Evolutionary conservation across 2,329 filamentous ascomycete genomes (phyloP).

Genomic region (Emergomyces orientalis): DNA sequence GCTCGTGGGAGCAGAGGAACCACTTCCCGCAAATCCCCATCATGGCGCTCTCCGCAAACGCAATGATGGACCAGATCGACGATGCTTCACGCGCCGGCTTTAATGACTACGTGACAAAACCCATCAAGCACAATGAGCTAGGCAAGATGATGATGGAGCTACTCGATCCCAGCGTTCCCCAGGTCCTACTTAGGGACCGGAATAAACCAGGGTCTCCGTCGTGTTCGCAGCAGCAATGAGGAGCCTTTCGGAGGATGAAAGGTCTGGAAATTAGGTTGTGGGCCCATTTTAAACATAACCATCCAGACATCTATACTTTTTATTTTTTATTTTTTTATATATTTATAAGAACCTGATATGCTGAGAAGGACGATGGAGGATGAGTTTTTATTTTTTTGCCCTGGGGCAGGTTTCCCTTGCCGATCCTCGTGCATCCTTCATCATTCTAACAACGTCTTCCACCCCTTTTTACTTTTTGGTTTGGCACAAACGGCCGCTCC

Average conservation of each 20-base stretch:
- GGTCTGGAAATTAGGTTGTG: not conserved
- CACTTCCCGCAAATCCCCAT: slow-evolving; percentile 41
- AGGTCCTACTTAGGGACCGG: slow-evolving; percentile 36
- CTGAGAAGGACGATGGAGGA: not conserved
- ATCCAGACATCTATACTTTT: not conserved
- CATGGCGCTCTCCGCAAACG: slow-evolving; percentile 43
- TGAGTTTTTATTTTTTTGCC: too few relatives aligned
- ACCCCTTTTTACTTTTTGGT: not conserved
- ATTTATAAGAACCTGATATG: not conserved
- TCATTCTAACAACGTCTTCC: not conserved
- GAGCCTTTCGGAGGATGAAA: not conserved
- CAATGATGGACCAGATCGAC: slow-evolving; percentile 42
- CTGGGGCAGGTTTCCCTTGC: not conserved
- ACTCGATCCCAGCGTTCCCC: slow-evolving; percentile 35
- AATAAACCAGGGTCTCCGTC: slow-evolving; percentile 8
- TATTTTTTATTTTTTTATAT: not conserved
- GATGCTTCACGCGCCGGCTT: slow-evolving; percentile 40
- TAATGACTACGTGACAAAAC: slow-evolving; percentile 43
- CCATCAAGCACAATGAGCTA: slow-evolving; percentile 42
- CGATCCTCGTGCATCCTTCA: not conserved
- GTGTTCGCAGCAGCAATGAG: not conserved
- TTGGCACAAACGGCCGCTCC: not conserved
- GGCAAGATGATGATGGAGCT: slow-evolving; percentile 43
- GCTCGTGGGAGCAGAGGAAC: slow-evolving; percentile 38
- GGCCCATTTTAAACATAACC: not conserved